These are phyloP conservation scores for Pythium rishiriense DNA, from an alignment of 352 stramenopile genomes.

Conservation along the genomic window DNA sequence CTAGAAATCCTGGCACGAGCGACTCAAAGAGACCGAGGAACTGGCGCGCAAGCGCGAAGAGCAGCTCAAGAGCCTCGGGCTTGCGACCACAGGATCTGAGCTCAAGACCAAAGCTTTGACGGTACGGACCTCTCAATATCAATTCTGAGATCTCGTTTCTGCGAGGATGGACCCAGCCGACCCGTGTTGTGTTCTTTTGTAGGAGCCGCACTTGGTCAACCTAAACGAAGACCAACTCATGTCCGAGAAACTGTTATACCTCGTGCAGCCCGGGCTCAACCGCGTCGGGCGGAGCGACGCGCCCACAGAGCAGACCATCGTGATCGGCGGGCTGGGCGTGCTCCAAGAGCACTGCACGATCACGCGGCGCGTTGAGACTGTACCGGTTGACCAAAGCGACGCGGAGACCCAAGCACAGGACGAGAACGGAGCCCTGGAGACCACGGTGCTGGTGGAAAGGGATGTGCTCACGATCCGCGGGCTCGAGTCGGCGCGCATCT, in stretches of 20 bases:
- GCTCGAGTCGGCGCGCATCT: constrained; percentile 55
- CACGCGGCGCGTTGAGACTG: not conserved
- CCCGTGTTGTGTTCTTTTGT: not conserved
- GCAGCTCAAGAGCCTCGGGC: constrained; percentile 66
- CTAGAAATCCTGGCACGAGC: constrained; percentile 81
- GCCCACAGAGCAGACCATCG: constrained; percentile 67
- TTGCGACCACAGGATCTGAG: constrained; percentile 60
- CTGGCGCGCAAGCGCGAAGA: constrained; percentile 79
- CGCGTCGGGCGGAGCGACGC: constrained; percentile 70
- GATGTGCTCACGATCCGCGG: constrained; percentile 36
- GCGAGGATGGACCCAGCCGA: not conserved
- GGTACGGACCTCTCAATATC: too few relatives aligned
- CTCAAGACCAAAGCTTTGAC: constrained; percentile 55
- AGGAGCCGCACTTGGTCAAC: constrained; percentile 83
- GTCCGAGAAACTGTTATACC: constrained; percentile 83
- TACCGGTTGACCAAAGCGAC: not conserved
- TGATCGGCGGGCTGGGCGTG: constrained; percentile 41
- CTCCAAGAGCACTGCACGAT: constrained; percentile 70
- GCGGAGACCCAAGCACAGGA: constrained; percentile 5
- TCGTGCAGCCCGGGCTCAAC: constrained; percentile 59
- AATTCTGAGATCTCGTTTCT: too few relatives aligned
- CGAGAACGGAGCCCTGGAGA: not conserved
- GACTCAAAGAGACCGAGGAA: constrained; percentile 80
- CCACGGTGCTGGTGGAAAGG: not conserved
- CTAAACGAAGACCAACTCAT: constrained; percentile 88